These are phyloP conservation scores for Hyaloscypha hepaticicola DNA, from an alignment of 495 filamentous ascomycete genomes.

Conservation along the genomic window DNA sequence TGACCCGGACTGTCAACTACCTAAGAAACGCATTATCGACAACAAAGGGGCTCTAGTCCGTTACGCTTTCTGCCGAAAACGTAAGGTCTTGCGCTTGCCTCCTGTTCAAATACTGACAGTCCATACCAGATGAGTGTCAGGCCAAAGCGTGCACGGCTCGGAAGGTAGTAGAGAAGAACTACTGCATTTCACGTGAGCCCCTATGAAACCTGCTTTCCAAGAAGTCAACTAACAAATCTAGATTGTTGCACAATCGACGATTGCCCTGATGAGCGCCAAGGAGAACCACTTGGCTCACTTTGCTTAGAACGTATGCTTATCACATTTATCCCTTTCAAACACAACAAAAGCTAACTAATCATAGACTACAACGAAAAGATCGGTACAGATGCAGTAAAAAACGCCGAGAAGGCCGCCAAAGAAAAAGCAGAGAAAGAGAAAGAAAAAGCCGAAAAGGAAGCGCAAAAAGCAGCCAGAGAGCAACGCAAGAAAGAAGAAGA, in stretches of 20 bases:
- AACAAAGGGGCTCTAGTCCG: not conserved
- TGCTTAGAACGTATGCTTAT: not conserved
- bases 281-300: not conserved
- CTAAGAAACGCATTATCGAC: not conserved
- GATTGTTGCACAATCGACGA: slow-evolving; percentile 3
- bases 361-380: slow-evolving; percentile 2
- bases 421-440: not conserved
- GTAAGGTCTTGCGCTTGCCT: not conserved
- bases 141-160: not conserved
- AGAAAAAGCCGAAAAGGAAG: slow-evolving; percentile 1
- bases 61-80: not conserved
- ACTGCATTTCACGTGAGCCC: not conserved
- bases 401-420: not conserved
- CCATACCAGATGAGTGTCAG: not conserved
- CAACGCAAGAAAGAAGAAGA: not conserved
- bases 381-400: not conserved
- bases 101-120: not conserved
- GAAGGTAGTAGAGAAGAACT: not conserved
- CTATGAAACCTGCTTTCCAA: not conserved
- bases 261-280: slow-evolving; percentile 4
- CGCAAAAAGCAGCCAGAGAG: not conserved
- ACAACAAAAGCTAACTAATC: not conserved
- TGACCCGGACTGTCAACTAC: not conserved
- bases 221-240: not conserved
- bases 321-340: not conserved